Evolutionary conservation across 2,329 filamentous ascomycete species (phyloP).

Genomic region (Septoria linicola): DNA sequence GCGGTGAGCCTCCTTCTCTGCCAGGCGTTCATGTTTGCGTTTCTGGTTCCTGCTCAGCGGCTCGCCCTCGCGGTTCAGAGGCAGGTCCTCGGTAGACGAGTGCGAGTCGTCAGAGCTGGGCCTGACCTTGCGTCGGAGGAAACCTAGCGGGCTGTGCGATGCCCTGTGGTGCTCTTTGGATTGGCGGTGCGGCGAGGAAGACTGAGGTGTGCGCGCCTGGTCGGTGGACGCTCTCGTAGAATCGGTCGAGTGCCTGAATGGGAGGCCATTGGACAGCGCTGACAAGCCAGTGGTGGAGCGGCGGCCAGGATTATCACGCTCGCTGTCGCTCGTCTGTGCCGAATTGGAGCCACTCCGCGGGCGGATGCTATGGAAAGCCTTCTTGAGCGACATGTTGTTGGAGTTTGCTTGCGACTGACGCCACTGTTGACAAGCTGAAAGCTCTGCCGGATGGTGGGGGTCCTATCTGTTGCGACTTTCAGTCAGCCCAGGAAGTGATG

Average conservation of each 20-base stretch:
- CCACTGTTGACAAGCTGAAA: too few species aligned
- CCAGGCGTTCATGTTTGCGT: slow-evolving; percentile 50
- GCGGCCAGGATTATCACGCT: slow-evolving; percentile 22
- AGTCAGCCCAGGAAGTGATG: too few species aligned
- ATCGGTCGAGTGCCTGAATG: slow-evolving; percentile 24
- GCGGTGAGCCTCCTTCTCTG: slow-evolving; percentile 46
- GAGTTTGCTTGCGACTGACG: not conserved
- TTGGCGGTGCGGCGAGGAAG: slow-evolving; percentile 22
- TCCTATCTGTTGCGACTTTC: too few species aligned
- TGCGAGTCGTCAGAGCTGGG: slow-evolving; percentile 35
- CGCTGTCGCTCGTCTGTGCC: slow-evolving; percentile 24
- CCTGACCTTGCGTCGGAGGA: slow-evolving; percentile 35
- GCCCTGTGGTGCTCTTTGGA: slow-evolving; percentile 33
- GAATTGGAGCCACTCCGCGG: slow-evolving; percentile 35
- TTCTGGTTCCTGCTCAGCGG: slow-evolving; percentile 51
- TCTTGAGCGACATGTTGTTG: slow-evolving; percentile 44
- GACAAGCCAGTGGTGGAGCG: slow-evolving; percentile 30
- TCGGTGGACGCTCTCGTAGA: slow-evolving; percentile 22
- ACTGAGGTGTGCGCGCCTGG: slow-evolving; percentile 13
- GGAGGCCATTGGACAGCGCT: slow-evolving; percentile 30
- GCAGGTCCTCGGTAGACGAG: slow-evolving; percentile 40
- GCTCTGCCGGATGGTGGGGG: too few species aligned
- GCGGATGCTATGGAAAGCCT: slow-evolving; percentile 47
- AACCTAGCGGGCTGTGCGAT: slow-evolving; percentile 38
- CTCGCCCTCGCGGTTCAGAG: slow-evolving; percentile 52